A percentile compares a stretch with the other conserved stretches of the same genome.
phyloP scores from a whole-genome alignment of 768 basidiomycete genomes.

The Tulasnella sp. region DNA sequence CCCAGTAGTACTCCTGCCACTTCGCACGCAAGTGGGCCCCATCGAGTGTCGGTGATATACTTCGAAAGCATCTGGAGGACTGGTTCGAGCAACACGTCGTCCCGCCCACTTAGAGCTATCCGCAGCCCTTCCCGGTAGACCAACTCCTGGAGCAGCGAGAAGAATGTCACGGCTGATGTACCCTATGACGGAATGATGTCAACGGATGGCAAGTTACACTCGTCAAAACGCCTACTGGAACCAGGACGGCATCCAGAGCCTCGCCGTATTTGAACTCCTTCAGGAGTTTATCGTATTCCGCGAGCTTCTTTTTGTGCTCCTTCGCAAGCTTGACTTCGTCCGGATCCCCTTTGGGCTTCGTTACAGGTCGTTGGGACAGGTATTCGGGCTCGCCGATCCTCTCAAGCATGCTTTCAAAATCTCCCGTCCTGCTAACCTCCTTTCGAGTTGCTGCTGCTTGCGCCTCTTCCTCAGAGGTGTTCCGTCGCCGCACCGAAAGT shows the following conservation, averaged over 20 bases:
- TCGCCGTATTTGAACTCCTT: slow-evolving; percentile 93
- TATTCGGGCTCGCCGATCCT: slow-evolving; percentile 46
- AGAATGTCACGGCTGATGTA: slow-evolving; percentile 75
- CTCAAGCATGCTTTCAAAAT: slow-evolving; percentile 59
- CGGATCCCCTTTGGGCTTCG: slow-evolving; percentile 49
- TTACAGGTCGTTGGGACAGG: slow-evolving; percentile 39
- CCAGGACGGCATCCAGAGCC: slow-evolving; percentile 84
- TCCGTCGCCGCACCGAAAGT: slow-evolving; percentile 87
- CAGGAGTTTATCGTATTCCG: slow-evolving; percentile 80
- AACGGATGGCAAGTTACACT: not conserved
- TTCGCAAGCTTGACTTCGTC: slow-evolving; percentile 30
- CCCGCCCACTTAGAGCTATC: slow-evolving; percentile 79
- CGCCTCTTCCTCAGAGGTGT: slow-evolving; percentile 59
- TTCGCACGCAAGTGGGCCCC: slow-evolving; percentile 82
- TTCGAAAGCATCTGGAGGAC: slow-evolving; percentile 79
- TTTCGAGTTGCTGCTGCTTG: slow-evolving; percentile 30
- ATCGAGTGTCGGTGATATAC: slow-evolving; percentile 81
- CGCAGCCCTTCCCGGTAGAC: slow-evolving; percentile 84
- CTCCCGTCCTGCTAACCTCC: slow-evolving; percentile 43
- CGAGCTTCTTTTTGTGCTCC: slow-evolving; percentile 48
- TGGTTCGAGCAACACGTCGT: slow-evolving; percentile 89
- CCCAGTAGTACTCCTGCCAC: slow-evolving; percentile 76
- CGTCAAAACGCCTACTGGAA: slow-evolving; percentile 49
- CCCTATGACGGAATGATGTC: slow-evolving; percentile 45
- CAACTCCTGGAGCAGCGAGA: slow-evolving; percentile 87